Evolutionary conservation across 2,329 filamentous ascomycete genomes (phyloP).

Genomic region (Diaporthe citri): DNA sequence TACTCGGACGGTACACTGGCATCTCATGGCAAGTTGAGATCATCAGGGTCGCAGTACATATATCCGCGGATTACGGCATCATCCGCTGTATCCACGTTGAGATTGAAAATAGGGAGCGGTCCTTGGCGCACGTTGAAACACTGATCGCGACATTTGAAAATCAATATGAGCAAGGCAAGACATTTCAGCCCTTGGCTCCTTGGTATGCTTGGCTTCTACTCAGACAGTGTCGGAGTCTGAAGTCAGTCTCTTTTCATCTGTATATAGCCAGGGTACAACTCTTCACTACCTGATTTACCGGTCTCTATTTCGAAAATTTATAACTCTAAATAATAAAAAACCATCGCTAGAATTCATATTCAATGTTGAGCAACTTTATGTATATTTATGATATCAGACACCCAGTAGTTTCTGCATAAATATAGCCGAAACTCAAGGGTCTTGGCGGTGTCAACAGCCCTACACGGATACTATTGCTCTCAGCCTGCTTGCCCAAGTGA

Average conservation of each 20-base stretch:
- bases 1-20: not conserved
- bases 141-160: not conserved
- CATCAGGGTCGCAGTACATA: not conserved
- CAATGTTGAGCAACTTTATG: not conserved
- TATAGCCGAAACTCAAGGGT: not conserved
- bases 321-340: not conserved
- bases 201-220: not conserved
- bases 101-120: not conserved
- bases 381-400: too few species aligned
- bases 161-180: not conserved
- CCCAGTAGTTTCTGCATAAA: not conserved
- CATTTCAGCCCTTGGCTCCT: not conserved
- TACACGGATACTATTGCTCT: not conserved
- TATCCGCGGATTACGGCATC: not conserved
- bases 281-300: not conserved
- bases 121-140: not conserved
- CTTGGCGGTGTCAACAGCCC: not conserved
- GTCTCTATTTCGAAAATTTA: not conserved
- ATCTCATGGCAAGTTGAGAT: conserved; percentile 1
- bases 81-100: not conserved
- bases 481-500: not conserved
- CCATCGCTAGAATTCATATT: too few species aligned
- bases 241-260: not conserved
- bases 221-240: not conserved
- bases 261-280: not conserved